Base-by-base conservation (phyloP, 163 green algal genomes). In the Scenedesmus sp. region DNA sequence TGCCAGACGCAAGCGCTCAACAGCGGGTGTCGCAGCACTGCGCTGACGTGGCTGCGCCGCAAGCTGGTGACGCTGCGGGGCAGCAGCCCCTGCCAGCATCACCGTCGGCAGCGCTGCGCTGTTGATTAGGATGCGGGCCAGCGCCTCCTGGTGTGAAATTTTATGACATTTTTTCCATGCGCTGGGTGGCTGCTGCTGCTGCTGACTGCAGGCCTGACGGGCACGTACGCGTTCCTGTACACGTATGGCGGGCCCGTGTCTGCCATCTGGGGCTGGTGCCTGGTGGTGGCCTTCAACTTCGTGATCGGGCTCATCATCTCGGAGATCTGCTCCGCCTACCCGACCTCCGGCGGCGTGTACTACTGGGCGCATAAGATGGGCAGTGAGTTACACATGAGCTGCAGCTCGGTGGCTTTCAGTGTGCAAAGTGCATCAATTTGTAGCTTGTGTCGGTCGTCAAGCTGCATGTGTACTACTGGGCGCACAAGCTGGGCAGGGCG, bases 391-490 rank as follows among this genome's bases (percentile, higher is more conserved):
- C 0, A 4, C 42, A 35, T 53, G 46, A 16, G 46, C 46, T 53
- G 46, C n/a, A n/a, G n/a, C n/a, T n/a, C n/a, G n/a, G n/a, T n/a
- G n/a, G n/a, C n/a, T n/a, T n/a, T n/a, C n/a, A n/a, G n/a, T n/a
- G n/a, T n/a, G n/a, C n/a, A n/a, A n/a, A n/a, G n/a, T n/a, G n/a
- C n/a, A n/a, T n/a, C n/a, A n/a, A n/a, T n/a, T n/a, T n/a, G n/a
- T n/a, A n/a, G n/a, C n/a, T n/a, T n/a, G n/a, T n/a, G n/a, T n/a
- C n/a, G n/a, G n/a, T n/a, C n/a, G n/a, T n/a, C n/a, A n/a, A n/a
- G n/a, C n/a, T n/a, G n/a, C n/a, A n/a, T n/a, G n/a, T 93, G 0
- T 94, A 94, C 72, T 94, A 81, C 81, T 94, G 92, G 88, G 81
- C 88, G 0, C 83, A 91, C 42, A 90, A 72, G 80, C 89, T 94